Conservation (phyloP, 345 rosid species). For the Carallia brachiata region DNA sequence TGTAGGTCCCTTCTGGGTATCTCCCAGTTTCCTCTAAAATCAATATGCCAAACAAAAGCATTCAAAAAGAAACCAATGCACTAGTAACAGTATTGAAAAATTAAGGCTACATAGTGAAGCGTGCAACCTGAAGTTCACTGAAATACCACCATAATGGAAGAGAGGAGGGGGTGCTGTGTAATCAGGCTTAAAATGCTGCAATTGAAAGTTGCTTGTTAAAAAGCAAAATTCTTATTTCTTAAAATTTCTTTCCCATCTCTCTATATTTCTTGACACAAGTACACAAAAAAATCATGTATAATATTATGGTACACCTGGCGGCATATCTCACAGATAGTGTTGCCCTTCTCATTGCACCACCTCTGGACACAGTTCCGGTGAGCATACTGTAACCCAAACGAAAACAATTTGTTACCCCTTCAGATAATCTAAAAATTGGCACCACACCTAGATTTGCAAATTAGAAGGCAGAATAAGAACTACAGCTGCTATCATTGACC, state of each 20-base stretch:
- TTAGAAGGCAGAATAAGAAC: not conserved
- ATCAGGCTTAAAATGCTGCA: slow-evolving; percentile 64
- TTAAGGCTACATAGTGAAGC: not conserved
- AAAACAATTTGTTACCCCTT: not conserved
- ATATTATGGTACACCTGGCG: slow-evolving; percentile 47
- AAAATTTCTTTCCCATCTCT: not conserved
- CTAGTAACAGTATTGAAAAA: not conserved
- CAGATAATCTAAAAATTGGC: not conserved
- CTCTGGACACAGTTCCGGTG: slow-evolving; percentile 78
- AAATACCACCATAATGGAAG: slow-evolving; percentile 50
- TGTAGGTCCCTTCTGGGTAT: slow-evolving; percentile 48
- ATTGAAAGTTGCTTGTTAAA: not conserved
- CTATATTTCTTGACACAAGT: not conserved
- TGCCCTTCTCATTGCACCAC: slow-evolving; percentile 90
- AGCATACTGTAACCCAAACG: slow-evolving; percentile 57
- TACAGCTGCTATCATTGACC: not conserved
- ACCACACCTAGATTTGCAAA: not conserved
- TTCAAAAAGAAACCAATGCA: not conserved
- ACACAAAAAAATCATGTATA: not conserved
- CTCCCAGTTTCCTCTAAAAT: slow-evolving; percentile 63
- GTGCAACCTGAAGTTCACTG: slow-evolving; percentile 58
- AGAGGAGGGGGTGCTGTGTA: slow-evolving; percentile 61
- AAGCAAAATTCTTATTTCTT: not conserved
- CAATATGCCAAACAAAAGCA: not conserved
- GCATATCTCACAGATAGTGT: slow-evolving; percentile 79